Conservation (phyloP, 306 rosid genomes). For the Benincasa hispida region DNA sequence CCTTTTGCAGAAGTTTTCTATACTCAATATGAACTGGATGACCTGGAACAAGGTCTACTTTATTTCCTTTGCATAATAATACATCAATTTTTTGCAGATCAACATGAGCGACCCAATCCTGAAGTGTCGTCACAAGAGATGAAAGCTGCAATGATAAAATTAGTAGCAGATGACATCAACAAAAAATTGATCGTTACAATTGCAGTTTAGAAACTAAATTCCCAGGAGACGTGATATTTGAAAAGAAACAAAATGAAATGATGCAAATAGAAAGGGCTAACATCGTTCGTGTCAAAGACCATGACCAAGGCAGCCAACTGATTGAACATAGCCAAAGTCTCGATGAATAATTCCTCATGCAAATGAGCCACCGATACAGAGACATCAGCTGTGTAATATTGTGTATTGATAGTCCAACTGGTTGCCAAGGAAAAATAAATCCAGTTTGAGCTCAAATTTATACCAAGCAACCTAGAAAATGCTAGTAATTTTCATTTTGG, state of each 20-base stretch:
- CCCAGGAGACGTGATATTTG: background rate
- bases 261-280: constrained; percentile 20
- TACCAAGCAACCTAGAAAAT: background rate
- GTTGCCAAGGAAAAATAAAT: background rate
- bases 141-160: constrained; percentile 38
- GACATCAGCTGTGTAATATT: constrained; percentile 76
- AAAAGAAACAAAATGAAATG: background rate
- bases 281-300: constrained; percentile 76
- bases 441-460: background rate
- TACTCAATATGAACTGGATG: constrained; percentile 77
- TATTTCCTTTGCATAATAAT: constrained; percentile 75
- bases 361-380: constrained; percentile 65
- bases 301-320: constrained; percentile 61
- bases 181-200: background rate
- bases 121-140: constrained; percentile 47
- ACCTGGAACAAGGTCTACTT: constrained; percentile 64
- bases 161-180: background rate
- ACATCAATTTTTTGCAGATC: constrained; percentile 67
- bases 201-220: background rate
- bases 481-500: background rate
- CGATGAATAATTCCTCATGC: constrained; percentile 38
- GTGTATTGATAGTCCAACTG: constrained; percentile 76
- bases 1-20: constrained; percentile 43
- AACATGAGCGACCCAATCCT: constrained; percentile 48
- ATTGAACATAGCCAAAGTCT: constrained; percentile 28